phyloP scores from a whole-genome alignment of 2,329 filamentous ascomycete species.

The Talaromyces marneffei region DNA sequence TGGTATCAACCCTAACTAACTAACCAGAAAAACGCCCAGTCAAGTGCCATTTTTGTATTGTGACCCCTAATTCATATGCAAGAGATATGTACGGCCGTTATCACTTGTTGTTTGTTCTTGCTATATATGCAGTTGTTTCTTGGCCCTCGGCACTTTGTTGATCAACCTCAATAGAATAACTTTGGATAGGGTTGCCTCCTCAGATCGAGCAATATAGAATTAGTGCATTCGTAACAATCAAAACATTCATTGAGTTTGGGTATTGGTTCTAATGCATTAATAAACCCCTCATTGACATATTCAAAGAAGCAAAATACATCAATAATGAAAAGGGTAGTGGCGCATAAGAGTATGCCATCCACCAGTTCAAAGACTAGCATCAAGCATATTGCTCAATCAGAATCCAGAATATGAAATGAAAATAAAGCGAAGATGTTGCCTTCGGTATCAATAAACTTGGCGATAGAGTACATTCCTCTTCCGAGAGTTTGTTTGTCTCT shows the following conservation, averaged over 20 bases:
- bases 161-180: background rate
- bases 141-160: background rate
- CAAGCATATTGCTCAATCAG: background rate
- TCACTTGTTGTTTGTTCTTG: too few species aligned
- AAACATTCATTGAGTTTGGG: background rate
- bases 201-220: background rate
- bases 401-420: conserved; percentile 5
- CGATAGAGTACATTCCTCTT: background rate
- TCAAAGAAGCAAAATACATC: background rate
- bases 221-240: background rate
- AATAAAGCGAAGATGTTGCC: conserved; percentile 4
- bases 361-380: background rate
- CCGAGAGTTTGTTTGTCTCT: conserved; percentile 2
- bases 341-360: too few species aligned
- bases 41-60: too few species aligned
- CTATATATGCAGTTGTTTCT: background rate
- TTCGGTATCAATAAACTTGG: conserved; percentile 8
- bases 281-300: background rate
- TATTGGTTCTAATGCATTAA: background rate
- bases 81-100: too few species aligned
- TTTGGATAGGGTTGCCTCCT: background rate
- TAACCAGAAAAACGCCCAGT: too few species aligned
- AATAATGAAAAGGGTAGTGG: background rate
- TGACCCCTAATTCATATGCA: too few species aligned
- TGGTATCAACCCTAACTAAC: background rate